A percentile compares a stretch with the other conserved stretches of the same genome.
These are phyloP conservation scores for Carex kokanica DNA, from an alignment of 176 grass and related monocot genomes.

Conservation along the genomic window DNA sequence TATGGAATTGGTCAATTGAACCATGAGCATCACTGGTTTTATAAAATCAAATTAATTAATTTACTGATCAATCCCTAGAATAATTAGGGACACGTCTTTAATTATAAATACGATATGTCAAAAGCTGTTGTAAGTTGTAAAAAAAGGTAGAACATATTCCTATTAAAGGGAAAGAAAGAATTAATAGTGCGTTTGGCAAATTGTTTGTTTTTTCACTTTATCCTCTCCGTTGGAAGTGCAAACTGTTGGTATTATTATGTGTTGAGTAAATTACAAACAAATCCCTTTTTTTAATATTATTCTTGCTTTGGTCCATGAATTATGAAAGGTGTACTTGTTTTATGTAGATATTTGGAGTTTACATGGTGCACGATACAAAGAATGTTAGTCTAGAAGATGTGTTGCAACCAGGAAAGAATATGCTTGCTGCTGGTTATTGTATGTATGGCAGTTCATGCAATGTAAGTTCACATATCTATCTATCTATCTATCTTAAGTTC, in stretches of 20 bases:
- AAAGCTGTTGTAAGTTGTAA: slow-evolving; percentile 5
- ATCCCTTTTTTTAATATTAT: background rate
- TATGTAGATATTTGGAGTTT: slow-evolving; percentile 73
- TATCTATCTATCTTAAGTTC: too few relatives aligned
- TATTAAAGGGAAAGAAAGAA: background rate
- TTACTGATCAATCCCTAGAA: background rate
- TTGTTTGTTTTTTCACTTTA: slow-evolving; percentile 17
- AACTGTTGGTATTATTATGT: background rate
- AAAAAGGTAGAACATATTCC: slow-evolving; percentile 14
- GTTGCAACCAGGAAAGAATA: slow-evolving; percentile 76
- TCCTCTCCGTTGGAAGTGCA: background rate
- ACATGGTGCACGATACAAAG: slow-evolving; percentile 65
- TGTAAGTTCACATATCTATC: slow-evolving; percentile 43
- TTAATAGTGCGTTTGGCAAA: slow-evolving; percentile 3
- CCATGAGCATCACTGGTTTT: background rate
- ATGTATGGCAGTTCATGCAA: slow-evolving; percentile 99
- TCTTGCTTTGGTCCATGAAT: background rate
- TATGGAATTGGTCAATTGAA: background rate
- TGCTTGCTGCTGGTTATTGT: slow-evolving; percentile 96
- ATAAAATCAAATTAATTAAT: background rate
- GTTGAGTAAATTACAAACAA: background rate
- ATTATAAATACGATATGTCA: background rate
- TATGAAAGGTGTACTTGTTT: background rate
- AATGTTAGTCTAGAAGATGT: slow-evolving; percentile 68
- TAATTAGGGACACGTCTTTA: background rate